A percentile compares a stretch with the other conserved stretches of the same genome.
Evolutionary conservation across 2,329 filamentous ascomycete species (phyloP).

Genomic region (Setomelanomma holmii): DNA sequence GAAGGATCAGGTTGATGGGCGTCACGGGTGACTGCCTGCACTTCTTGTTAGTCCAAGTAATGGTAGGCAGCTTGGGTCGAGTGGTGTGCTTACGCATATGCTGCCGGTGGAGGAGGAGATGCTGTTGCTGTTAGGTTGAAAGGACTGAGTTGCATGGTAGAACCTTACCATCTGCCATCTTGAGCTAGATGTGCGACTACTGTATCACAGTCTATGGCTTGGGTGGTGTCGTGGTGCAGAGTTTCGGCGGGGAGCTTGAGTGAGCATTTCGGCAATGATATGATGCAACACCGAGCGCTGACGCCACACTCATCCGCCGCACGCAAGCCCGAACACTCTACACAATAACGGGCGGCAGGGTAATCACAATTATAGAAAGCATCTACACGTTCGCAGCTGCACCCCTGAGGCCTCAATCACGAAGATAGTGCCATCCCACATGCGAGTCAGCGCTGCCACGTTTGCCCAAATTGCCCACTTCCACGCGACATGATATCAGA

Average conservation of each 20-base stretch:
- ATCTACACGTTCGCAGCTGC: constrained; percentile 6
- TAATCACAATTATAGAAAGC: constrained; percentile 9
- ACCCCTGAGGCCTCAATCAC: constrained; percentile 14
- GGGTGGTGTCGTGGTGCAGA: constrained; percentile 6
- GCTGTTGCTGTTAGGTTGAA: constrained; percentile 56
- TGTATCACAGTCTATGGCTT: neutral
- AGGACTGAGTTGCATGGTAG: neutral
- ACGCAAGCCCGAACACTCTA: neutral
- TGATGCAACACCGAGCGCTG: constrained; percentile 21
- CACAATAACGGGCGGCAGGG: neutral
- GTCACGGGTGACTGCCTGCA: constrained; percentile 61
- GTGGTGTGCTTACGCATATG: constrained; percentile 51
- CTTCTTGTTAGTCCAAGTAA: constrained; percentile 20
- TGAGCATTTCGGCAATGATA: neutral
- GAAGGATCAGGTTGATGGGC: constrained; percentile 67
- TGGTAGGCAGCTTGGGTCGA: neutral
- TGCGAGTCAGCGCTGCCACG: constrained; percentile 1
- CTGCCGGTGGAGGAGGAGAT: constrained; percentile 63
- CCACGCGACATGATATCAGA: constrained; percentile 2
- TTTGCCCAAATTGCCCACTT: neutral
- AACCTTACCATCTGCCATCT: constrained; percentile 37
- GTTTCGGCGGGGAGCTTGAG: constrained; percentile 5
- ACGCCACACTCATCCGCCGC: constrained; percentile 9
- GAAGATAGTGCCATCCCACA: neutral
- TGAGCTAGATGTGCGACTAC: neutral